Percentiles rank a stretch among this genome's conserved stretches.
phyloP scores from a whole-genome alignment of 495 filamentous ascomycete genomes.

The Trichoderma gamsii region DNA sequence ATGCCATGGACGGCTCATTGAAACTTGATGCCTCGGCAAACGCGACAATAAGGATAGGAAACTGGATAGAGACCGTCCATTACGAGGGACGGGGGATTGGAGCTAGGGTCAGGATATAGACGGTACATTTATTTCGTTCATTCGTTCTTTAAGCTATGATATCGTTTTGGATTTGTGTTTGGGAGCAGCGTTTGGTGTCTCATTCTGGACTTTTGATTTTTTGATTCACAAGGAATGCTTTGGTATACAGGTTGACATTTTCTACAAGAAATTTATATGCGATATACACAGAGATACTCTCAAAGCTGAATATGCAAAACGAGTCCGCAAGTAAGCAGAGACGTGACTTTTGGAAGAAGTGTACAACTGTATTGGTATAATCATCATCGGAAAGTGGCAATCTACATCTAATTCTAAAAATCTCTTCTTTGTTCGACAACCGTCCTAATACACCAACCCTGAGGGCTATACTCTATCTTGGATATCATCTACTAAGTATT shows the following conservation, averaged over 20 bases:
- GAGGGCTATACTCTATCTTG: too few species aligned
- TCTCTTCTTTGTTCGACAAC: too few species aligned
- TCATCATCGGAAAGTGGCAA: background rate
- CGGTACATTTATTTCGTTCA: slow-evolving; percentile 16
- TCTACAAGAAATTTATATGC: background rate
- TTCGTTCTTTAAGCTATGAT: background rate
- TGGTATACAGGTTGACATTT: background rate
- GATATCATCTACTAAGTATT: background rate
- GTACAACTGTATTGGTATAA: too few species aligned
- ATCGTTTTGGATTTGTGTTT: background rate
- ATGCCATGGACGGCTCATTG: slow-evolving; percentile 76
- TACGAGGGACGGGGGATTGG: slow-evolving; percentile 69
- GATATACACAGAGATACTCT: background rate
- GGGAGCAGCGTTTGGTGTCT: slow-evolving; percentile 2
- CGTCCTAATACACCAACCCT: too few species aligned
- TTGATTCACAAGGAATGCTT: background rate
- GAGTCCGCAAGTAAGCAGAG: background rate
- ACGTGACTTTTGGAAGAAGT: too few species aligned
- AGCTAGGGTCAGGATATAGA: slow-evolving; percentile 59
- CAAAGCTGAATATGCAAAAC: background rate
- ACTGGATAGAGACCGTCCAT: slow-evolving; percentile 63
- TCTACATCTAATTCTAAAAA: too few species aligned
- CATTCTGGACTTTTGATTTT: background rate
- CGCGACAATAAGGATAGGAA: slow-evolving; percentile 62
- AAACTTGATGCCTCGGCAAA: slow-evolving; percentile 72